Evolutionary conservation across 495 filamentous ascomycete species (phyloP), one percentile per base, ranked within the genome.

Genomic region (Aspergillus homomorphus): DNA sequence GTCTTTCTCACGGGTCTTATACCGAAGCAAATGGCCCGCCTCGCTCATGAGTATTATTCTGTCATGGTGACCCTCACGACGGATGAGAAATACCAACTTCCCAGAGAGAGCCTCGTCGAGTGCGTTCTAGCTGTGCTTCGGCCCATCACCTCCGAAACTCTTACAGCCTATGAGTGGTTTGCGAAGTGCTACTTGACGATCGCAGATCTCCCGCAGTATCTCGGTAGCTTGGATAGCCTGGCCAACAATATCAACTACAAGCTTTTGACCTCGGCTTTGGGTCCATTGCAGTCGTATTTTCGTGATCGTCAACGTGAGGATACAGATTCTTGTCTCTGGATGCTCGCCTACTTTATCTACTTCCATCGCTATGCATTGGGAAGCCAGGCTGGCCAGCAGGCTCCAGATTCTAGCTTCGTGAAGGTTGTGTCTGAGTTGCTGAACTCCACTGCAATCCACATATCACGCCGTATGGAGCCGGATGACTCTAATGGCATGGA

Each of bases 311-410:
- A 57, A 21, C 48, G 58, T 8, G 64, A 72, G 2, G 73, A 78
- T 30, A 66, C 64, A 10, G 65, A 74, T 52, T 63, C 64, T 48
- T 78, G 80, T 16, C 73, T 92, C 20, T 95, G 92, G 88, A 77
- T 98, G 20, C 73, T 96, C 50, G 81, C 88, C 20, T 89, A 96
- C 66, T 84, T 91, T 58, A 88, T 97, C 51, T 89, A 82, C 62
- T 83, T 96, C 46, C 84, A 88, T 61, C 80, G 82, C 16, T 67
- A 76, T 62, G 73, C 76, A 38, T 65, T 81, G 50, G 75, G 79
- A 69, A 74, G 53, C 59, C 69, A 77, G 58, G 68, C 62, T 5
- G 66, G 68, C 30, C 57, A 69, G 54, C 69, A 77, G 67, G 59
- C 73, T 14, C 72, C 81, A 15, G 81, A 87, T 60, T 77, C 84